phyloP scores from a whole-genome alignment of 2,329 filamentous ascomycete genomes.

The Chalaropsis thielavioides region DNA sequence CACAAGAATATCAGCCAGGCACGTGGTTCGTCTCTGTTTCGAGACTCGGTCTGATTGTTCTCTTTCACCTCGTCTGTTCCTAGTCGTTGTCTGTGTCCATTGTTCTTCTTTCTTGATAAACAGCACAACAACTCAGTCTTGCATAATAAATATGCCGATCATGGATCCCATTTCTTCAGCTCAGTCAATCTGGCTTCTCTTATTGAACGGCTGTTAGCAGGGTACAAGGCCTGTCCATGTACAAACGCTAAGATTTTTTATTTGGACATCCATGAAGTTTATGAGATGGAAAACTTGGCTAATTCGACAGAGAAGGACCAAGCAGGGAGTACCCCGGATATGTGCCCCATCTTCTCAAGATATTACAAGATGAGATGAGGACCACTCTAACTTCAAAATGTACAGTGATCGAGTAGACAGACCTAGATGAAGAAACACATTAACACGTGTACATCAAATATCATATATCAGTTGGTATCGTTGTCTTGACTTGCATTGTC shows the following conservation, averaged over 20 bases:
- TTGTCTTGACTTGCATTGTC: background rate
- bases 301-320: background rate
- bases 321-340: background rate
- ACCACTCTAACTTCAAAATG: background rate
- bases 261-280: background rate
- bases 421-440: background rate
- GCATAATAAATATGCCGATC: constrained; percentile 5
- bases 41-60: background rate
- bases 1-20: background rate
- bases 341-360: background rate
- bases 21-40: background rate
- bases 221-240: background rate
- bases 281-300: background rate
- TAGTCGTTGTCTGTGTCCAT: background rate
- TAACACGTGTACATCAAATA: background rate
- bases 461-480: background rate
- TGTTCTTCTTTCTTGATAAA: background rate
- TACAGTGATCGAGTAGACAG: background rate
- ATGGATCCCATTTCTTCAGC: constrained; percentile 3
- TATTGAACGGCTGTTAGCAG: background rate
- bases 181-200: background rate
- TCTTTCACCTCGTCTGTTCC: background rate
- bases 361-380: background rate
- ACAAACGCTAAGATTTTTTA: background rate
- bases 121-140: background rate